Conservation (phyloP, 805 yeast genomes). For the Ogataea methylovora region DNA sequence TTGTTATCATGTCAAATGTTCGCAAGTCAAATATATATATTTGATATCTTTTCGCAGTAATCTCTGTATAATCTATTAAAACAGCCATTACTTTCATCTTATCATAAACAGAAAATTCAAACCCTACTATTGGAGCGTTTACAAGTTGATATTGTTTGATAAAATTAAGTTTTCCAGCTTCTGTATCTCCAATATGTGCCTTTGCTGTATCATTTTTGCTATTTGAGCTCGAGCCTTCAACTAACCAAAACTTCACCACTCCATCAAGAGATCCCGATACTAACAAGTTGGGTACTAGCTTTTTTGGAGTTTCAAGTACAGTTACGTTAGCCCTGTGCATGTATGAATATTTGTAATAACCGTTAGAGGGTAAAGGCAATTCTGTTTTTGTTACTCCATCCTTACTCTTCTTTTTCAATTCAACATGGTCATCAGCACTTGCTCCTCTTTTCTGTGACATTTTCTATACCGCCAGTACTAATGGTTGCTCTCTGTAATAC, state of each 20-base stretch:
- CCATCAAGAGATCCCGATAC: conserved; percentile 27
- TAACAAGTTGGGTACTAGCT: conserved; percentile 6
- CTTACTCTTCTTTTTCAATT: too few relatives aligned
- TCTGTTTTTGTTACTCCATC: too few relatives aligned
- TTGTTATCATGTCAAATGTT: conserved; percentile 28
- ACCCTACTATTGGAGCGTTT: conserved; percentile 8
- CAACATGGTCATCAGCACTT: too few relatives aligned
- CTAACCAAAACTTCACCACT: conserved; percentile 26
- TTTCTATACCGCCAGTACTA: too few relatives aligned
- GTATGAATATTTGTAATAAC: conserved; percentile 4
- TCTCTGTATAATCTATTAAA: not conserved
- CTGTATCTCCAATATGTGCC: conserved; percentile 1
- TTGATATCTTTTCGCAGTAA: not conserved
- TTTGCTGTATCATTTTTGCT: not conserved
- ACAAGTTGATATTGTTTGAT: conserved; percentile 23
- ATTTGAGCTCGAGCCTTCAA: not conserved
- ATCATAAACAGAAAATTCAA: conserved; percentile 5
- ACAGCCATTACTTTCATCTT: conserved; percentile 21
- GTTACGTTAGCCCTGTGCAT: conserved; percentile 6
- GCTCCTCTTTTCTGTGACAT: too few relatives aligned
- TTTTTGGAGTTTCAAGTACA: not conserved
- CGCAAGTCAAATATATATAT: conserved; percentile 27
- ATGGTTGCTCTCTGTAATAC: too few relatives aligned
- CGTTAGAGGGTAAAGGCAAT: not conserved
- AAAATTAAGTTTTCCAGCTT: conserved; percentile 19